Conservation (phyloP, 176 grass and related monocot species). For the Panicum miliaceum region DNA sequence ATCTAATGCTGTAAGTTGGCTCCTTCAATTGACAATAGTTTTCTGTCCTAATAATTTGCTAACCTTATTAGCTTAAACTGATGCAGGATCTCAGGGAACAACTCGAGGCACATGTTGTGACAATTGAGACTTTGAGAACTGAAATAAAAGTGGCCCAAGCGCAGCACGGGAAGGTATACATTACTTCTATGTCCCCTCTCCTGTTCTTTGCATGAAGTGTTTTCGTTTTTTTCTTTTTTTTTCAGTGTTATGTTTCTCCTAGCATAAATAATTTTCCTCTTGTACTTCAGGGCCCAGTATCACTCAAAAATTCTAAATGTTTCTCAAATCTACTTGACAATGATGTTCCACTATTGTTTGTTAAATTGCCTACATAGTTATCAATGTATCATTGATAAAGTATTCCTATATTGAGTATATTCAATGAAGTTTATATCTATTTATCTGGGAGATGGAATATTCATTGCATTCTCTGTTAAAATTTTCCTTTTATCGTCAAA, state of each 20-base stretch:
- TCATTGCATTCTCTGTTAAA: not conserved
- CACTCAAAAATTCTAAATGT: constrained; percentile 38
- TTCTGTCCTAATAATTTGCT: not conserved
- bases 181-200: not conserved
- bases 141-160: constrained; percentile 51
- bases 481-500: constrained; percentile 1
- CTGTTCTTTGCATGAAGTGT: not conserved
- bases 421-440: not conserved
- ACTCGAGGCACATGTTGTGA: constrained; percentile 81
- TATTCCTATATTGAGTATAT: not conserved
- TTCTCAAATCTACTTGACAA: constrained; percentile 14
- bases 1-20: constrained; percentile 79
- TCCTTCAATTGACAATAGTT: constrained; percentile 31
- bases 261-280: not conserved
- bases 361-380: not conserved
- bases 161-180: constrained; percentile 85
- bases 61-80: constrained; percentile 36
- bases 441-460: not conserved
- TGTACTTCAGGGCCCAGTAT: not conserved
- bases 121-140: constrained; percentile 74
- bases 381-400: not conserved
- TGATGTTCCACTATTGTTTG: constrained; percentile 18
- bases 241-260: constrained; percentile 20
- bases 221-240: not conserved
- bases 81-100: constrained; percentile 95